Percentiles rank a stretch among this genome's conserved stretches.
These are phyloP conservation scores for Rhynchosporium agropyri DNA, from an alignment of 2,329 filamentous ascomycete genomes.

Conservation along the genomic window DNA sequence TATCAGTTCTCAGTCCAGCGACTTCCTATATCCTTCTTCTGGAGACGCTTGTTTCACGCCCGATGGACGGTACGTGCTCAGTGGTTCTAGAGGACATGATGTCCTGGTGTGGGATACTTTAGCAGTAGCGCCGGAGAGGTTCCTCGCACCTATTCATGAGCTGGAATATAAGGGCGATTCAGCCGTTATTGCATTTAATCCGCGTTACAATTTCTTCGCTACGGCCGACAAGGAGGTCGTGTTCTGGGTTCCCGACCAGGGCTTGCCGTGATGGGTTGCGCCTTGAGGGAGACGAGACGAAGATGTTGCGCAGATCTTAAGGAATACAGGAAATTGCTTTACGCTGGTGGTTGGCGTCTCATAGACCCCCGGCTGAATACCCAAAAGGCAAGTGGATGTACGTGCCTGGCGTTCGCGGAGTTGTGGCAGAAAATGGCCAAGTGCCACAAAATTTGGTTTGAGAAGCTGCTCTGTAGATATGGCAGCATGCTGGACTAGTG, in stretches of 20 bases:
- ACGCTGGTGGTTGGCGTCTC: too few species aligned
- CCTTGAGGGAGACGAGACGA: too few species aligned
- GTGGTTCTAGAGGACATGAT: slow-evolving; percentile 71
- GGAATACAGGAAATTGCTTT: too few species aligned
- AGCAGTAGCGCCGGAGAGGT: slow-evolving; percentile 55
- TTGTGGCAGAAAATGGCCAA: too few species aligned
- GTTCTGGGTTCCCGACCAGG: slow-evolving; percentile 73
- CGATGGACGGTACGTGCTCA: slow-evolving; percentile 85
- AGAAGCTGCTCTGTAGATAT: too few species aligned
- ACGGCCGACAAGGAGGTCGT: slow-evolving; percentile 83
- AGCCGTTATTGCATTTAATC: slow-evolving; percentile 84
- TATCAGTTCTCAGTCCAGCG: slow-evolving; percentile 36
- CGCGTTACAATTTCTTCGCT: slow-evolving; percentile 87
- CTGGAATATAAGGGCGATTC: slow-evolving; percentile 69
- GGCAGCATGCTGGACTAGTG: neutral
- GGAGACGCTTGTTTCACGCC: slow-evolving; percentile 88
- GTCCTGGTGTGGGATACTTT: slow-evolving; percentile 86
- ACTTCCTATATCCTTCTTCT: slow-evolving; percentile 54
- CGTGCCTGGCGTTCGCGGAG: neutral
- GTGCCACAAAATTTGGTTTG: too few species aligned
- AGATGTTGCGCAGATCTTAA: too few species aligned
- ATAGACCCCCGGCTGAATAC: slow-evolving; percentile 1
- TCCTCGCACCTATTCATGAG: slow-evolving; percentile 64
- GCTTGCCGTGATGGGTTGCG: slow-evolving; percentile 19
- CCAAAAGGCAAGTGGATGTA: neutral